Conservation (phyloP, 1,284 basidiomycete genomes). For the Moniliophthora roreri region DNA sequence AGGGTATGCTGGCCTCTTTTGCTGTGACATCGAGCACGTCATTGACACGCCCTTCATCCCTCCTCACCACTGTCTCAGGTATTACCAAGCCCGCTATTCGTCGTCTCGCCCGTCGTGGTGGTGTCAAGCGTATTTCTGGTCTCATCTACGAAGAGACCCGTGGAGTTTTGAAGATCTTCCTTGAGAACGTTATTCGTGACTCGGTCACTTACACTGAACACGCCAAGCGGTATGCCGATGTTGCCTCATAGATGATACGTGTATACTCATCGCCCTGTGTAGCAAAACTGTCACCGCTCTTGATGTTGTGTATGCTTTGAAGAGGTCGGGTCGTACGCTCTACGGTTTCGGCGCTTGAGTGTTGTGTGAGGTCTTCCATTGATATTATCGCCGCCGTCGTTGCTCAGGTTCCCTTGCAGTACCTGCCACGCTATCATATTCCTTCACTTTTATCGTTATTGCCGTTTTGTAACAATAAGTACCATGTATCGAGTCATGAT, state of each 20-base stretch:
- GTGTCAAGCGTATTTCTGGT: constrained; percentile 83
- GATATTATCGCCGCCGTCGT: not conserved
- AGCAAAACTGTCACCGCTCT: constrained; percentile 84
- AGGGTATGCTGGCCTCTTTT: constrained; percentile 43
- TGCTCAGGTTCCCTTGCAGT: no score
- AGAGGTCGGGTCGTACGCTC: constrained; percentile 77
- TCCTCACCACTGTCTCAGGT: not conserved
- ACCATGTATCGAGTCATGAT: no score
- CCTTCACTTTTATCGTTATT: no score
- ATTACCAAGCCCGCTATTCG: constrained; percentile 60
- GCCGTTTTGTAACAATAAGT: no score
- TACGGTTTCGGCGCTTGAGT: constrained; percentile 60
- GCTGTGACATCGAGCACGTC: not conserved
- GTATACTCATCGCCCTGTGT: constrained; percentile 6
- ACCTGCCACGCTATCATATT: no score
- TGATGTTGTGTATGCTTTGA: constrained; percentile 81
- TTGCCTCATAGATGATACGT: not conserved
- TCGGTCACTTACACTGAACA: constrained; percentile 72
- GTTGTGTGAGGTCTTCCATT: not conserved
- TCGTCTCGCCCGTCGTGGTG: constrained; percentile 83
- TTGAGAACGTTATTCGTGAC: constrained; percentile 45
- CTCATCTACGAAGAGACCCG: constrained; percentile 84
- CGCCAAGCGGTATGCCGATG: constrained; percentile 63
- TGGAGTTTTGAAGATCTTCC: constrained; percentile 84
- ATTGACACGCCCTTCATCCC: constrained; percentile 16